Percentiles rank a stretch among this genome's conserved stretches.
phyloP scores from a whole-genome alignment of 306 rosid species.

The Castanopsis chinensis region DNA sequence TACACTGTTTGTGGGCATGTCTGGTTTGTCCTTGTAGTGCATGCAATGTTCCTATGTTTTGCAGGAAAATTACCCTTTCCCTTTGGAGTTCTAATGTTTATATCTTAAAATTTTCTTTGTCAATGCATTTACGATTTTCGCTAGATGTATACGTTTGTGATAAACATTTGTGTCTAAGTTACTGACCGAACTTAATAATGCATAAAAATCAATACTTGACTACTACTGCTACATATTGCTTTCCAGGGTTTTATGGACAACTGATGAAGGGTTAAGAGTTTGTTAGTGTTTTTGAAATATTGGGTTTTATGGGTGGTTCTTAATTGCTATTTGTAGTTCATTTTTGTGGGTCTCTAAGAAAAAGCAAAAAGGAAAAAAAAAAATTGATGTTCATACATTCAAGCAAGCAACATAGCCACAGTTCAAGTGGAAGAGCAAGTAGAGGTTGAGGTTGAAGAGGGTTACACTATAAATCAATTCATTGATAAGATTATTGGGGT shows the following conservation, averaged over 20 bases:
- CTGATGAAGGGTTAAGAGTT: too few relatives aligned
- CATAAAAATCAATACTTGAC: too few relatives aligned
- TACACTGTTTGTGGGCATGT: not conserved
- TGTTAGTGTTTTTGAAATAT: not conserved
- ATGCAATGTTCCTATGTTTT: not conserved
- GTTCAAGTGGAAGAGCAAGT: constrained; percentile 52
- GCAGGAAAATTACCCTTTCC: not conserved
- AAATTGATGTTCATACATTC: constrained; percentile 47
- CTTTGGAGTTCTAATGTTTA: not conserved
- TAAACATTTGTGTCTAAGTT: not conserved
- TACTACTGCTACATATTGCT: too few relatives aligned
- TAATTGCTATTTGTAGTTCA: not conserved
- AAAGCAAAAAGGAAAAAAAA: not conserved
- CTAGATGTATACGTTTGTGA: not conserved
- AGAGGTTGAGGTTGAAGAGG: constrained; percentile 72
- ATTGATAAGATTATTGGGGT: constrained; percentile 82
- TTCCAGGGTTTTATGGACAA: too few relatives aligned
- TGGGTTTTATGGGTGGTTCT: constrained; percentile 8
- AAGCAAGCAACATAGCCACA: constrained; percentile 37
- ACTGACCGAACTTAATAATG: too few relatives aligned
- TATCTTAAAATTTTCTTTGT: not conserved
- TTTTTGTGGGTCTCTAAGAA: constrained; percentile 15
- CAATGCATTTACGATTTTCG: not conserved
- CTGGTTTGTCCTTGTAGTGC: not conserved
- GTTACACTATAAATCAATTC: constrained; percentile 71